These are phyloP conservation scores for Aethionema arabicum DNA, from an alignment of 345 rosid species.

Conservation along the genomic window DNA sequence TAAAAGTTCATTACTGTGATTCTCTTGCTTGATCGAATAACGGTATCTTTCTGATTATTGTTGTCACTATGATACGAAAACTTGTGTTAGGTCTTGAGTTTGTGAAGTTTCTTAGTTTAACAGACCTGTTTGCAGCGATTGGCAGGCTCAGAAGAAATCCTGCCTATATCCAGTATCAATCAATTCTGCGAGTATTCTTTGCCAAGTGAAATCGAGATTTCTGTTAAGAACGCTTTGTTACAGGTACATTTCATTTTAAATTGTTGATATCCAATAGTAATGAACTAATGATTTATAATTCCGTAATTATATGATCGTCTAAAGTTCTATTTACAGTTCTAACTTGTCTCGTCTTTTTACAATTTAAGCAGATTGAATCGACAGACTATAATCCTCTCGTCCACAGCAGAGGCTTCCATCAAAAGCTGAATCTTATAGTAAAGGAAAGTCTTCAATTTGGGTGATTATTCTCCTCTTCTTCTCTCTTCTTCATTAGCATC, in stretches of 20 bases:
- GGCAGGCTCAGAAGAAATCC: constrained; percentile 74
- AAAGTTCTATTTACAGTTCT: not conserved
- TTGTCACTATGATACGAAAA: not conserved
- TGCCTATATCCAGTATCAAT: constrained; percentile 51
- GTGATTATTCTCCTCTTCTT: constrained; percentile 40
- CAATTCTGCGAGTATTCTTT: constrained; percentile 46
- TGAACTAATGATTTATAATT: not conserved
- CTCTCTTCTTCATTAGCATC: constrained; percentile 12
- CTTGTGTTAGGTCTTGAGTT: constrained; percentile 2
- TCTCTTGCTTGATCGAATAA: constrained; percentile 5
- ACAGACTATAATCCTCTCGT: constrained; percentile 71
- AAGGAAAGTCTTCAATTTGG: constrained; percentile 77
- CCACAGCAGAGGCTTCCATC: constrained; percentile 84
- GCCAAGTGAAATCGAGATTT: constrained; percentile 54
- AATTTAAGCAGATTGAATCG: constrained; percentile 54
- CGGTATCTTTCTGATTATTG: not conserved
- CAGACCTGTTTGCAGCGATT: constrained; percentile 58
- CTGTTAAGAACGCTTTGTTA: constrained; percentile 52
- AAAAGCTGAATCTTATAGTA: constrained; percentile 62
- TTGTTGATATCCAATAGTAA: not conserved
- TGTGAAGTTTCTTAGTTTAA: constrained; percentile 27
- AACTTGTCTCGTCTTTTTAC: not conserved
- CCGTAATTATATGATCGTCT: too few relatives aligned
- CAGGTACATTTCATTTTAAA: constrained; percentile 45
- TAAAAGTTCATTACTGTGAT: constrained; percentile 30